Conservation (phyloP, 2,329 filamentous ascomycete genomes). For the Diplodia seriata region DNA sequence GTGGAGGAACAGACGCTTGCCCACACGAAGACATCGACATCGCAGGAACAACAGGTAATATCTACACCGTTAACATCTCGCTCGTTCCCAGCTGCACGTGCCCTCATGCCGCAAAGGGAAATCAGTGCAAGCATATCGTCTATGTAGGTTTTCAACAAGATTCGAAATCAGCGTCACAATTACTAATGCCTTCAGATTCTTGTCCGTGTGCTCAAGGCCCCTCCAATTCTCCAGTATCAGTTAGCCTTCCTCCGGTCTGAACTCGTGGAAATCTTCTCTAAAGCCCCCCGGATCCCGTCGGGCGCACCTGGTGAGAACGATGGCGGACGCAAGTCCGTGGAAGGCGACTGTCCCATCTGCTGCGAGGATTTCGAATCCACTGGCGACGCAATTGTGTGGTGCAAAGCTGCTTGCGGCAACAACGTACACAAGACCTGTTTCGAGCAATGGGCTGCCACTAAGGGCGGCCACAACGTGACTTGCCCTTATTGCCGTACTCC, state of each 20-base stretch:
- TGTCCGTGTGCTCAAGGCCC: conserved; percentile 63
- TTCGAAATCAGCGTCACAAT: not conserved
- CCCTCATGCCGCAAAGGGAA: conserved; percentile 61
- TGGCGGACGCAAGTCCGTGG: conserved; percentile 63
- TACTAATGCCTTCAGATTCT: conserved; percentile 53
- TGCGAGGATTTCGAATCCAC: conserved; percentile 61
- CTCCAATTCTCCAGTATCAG: conserved; percentile 63
- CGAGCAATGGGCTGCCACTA: conserved; percentile 52
- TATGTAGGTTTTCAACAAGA: conserved; percentile 54
- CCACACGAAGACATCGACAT: conserved; percentile 63
- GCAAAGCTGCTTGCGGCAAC: conserved; percentile 63
- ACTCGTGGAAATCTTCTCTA: conserved; percentile 62
- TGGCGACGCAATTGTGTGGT: conserved; percentile 55
- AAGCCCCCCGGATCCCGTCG: conserved; percentile 58
- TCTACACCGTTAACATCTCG: conserved; percentile 64
- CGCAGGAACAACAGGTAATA: conserved; percentile 67
- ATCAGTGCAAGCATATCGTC: conserved; percentile 70
- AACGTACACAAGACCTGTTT: conserved; percentile 62
- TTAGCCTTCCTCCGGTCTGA: conserved; percentile 66
- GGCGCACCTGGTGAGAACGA: conserved; percentile 48
- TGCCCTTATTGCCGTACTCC: conserved; percentile 67
- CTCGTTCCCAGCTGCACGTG: conserved; percentile 63
- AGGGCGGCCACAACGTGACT: conserved; percentile 51
- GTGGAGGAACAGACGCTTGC: conserved; percentile 52
- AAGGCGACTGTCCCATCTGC: conserved; percentile 70